Evolutionary conservation across 768 basidiomycete species (phyloP).

Genomic region (Suillus cothurnatus): DNA sequence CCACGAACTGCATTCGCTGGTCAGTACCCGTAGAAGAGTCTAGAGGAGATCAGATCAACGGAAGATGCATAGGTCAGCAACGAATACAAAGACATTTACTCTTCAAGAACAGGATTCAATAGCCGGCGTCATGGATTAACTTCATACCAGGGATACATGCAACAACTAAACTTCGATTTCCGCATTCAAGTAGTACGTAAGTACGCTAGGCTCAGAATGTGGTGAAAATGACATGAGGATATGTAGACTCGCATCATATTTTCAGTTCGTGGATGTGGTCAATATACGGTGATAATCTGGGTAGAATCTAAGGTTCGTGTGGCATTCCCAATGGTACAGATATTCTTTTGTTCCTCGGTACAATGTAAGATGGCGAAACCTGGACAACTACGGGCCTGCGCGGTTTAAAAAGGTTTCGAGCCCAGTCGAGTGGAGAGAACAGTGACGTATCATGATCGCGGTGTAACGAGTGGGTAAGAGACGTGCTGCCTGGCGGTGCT

Average conservation of each 20-base stretch:
- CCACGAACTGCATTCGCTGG: slow-evolving; percentile 64
- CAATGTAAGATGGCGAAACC: too few relatives aligned
- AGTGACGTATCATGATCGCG: neutral
- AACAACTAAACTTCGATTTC: too few relatives aligned
- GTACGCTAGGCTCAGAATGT: too few relatives aligned
- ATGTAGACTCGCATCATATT: too few relatives aligned
- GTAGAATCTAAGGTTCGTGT: too few relatives aligned
- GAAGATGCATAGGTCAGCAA: neutral
- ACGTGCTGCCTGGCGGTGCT: neutral
- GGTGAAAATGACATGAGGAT: too few relatives aligned
- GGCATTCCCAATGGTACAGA: too few relatives aligned
- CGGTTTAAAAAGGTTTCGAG: neutral
- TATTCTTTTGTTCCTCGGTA: too few relatives aligned
- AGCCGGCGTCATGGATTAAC: slow-evolving; percentile 53
- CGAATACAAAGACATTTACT: slow-evolving; percentile 49
- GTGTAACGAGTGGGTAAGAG: neutral
- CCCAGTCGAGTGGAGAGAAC: neutral
- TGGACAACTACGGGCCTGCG: too few relatives aligned
- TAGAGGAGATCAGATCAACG: slow-evolving; percentile 25
- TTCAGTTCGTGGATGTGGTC: too few relatives aligned
- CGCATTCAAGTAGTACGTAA: too few relatives aligned
- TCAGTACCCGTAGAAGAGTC: slow-evolving; percentile 90
- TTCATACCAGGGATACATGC: neutral
- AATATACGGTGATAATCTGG: too few relatives aligned
- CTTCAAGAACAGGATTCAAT: slow-evolving; percentile 93